Conservation (phyloP, 306 rosid genomes). For the Prunus salicina region DNA sequence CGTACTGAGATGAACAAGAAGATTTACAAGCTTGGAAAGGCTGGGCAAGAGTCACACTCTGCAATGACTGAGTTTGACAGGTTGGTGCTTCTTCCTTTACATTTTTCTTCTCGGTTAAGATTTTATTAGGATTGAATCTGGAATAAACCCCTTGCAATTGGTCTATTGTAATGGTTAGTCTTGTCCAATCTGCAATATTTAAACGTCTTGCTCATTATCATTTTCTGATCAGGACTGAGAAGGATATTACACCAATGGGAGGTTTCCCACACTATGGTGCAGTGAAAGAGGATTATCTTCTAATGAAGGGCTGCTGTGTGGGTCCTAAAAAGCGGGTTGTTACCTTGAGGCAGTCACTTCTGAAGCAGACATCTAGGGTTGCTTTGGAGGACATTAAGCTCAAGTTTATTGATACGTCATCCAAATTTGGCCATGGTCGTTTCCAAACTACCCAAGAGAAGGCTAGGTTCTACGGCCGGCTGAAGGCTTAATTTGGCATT, state of each 20-base stretch:
- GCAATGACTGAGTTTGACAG: slow-evolving; percentile 46
- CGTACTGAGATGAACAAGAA: slow-evolving; percentile 67
- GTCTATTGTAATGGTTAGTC: not conserved
- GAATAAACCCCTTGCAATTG: not conserved
- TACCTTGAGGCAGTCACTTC: slow-evolving; percentile 67
- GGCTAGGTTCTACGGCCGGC: slow-evolving; percentile 59
- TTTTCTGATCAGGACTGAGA: slow-evolving; percentile 56
- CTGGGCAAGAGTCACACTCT: slow-evolving; percentile 34
- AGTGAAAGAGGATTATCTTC: slow-evolving; percentile 57
- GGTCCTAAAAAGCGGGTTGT: slow-evolving; percentile 77
- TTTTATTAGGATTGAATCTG: not conserved
- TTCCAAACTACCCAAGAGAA: slow-evolving; percentile 77
- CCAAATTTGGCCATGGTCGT: slow-evolving; percentile 86
- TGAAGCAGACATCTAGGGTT: slow-evolving; percentile 69
- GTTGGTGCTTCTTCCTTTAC: not conserved
- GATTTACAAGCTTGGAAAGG: slow-evolving; percentile 40
- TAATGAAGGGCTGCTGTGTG: slow-evolving; percentile 63
- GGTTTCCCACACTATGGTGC: slow-evolving; percentile 81
- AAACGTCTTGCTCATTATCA: not conserved
- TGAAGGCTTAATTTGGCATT: slow-evolving; percentile 38
- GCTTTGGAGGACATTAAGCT: slow-evolving; percentile 67
- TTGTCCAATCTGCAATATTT: not conserved
- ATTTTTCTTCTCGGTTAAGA: not conserved
- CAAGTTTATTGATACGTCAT: slow-evolving; percentile 75
- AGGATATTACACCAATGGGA: slow-evolving; percentile 76